Conservation (phyloP, 805 yeast species). For the Starmerella powellii region DNA sequence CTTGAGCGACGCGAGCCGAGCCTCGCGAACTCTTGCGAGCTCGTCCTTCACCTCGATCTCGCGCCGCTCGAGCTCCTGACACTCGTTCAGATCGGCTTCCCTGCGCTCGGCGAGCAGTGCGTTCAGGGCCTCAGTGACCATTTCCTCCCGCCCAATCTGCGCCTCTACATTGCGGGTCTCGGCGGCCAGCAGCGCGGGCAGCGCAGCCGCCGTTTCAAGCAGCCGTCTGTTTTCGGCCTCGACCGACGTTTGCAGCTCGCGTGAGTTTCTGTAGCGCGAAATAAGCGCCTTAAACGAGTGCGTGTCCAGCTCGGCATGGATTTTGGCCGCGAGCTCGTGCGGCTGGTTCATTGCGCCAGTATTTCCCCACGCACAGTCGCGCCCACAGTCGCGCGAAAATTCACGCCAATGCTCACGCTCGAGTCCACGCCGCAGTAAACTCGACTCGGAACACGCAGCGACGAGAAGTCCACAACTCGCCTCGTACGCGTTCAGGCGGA, state of each 20-base stretch:
- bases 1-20: background rate
- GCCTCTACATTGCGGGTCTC: background rate
- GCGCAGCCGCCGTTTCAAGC: background rate
- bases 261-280: background rate
- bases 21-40: background rate
- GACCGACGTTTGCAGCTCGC: background rate
- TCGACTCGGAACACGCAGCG: no score
- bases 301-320: conserved; percentile 1
- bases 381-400: no score
- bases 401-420: no score
- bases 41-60: background rate
- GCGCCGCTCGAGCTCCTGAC: background rate
- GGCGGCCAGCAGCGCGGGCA: background rate
- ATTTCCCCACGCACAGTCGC: no score
- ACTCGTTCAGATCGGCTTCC: background rate
- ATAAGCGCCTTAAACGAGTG: background rate
- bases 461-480: no score
- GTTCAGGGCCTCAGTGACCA: background rate
- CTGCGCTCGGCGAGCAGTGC: background rate
- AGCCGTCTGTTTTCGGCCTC: background rate
- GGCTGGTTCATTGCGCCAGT: conserved; percentile 5
- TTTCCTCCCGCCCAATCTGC: background rate
- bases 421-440: no score
- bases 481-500: no score
- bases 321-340: conserved; percentile 1